Conservation (phyloP, 306 rosid species). For the Morella rubra region DNA sequence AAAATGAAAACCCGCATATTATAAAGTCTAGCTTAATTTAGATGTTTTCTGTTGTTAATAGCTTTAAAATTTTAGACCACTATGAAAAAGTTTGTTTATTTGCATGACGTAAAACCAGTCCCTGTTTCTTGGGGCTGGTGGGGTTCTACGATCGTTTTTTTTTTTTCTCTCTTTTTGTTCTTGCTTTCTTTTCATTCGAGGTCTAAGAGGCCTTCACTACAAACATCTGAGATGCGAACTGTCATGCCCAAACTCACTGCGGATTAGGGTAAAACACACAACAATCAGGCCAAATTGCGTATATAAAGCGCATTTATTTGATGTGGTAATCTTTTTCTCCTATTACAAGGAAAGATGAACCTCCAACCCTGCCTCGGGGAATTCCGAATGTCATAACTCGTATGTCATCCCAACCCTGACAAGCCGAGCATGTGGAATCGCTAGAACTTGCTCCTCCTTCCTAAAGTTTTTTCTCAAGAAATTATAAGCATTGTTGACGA, state of each 20-base stretch:
- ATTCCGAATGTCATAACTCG: conserved; percentile 31
- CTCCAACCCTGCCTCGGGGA: too few relatives aligned
- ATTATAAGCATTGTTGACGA: conserved; percentile 54
- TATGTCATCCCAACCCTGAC: conserved; percentile 65
- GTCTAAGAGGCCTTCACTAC: neutral
- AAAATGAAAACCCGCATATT: neutral
- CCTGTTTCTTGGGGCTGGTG: neutral
- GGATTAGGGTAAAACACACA: too few relatives aligned
- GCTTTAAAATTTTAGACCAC: neutral
- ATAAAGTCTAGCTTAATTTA: neutral
- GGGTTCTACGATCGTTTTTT: neutral
- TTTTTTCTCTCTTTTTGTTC: neutral
- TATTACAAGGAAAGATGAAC: too few relatives aligned
- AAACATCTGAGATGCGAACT: neutral
- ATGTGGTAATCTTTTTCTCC: neutral
- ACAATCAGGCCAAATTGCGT: neutral
- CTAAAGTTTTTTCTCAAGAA: conserved; percentile 73
- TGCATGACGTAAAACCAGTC: neutral
- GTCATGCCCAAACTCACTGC: too few relatives aligned
- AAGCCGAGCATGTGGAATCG: conserved; percentile 56
- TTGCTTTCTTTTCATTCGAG: neutral
- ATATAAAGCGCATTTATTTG: neutral
- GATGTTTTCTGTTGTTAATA: neutral
- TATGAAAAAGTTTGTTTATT: neutral
- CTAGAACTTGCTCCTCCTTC: conserved; percentile 51